Conservation (phyloP, 2,329 filamentous ascomycete species). For the Ramularia collo-cygni region DNA sequence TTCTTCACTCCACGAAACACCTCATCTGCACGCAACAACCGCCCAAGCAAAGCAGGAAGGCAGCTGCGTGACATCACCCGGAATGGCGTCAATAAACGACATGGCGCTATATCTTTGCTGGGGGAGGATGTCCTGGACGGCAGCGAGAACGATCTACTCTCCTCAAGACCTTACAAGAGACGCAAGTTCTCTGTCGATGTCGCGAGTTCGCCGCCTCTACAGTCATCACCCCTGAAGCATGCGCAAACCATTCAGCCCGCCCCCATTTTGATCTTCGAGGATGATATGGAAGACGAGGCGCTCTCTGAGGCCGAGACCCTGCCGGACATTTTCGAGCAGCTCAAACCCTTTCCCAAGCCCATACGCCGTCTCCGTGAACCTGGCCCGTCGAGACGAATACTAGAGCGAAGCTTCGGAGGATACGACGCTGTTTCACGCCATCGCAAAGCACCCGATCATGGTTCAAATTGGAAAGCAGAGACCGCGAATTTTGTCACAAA, state of each 20-base stretch:
- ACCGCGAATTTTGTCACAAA: constrained; percentile 54
- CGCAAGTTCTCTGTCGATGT: constrained; percentile 29
- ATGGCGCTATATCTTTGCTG: constrained; percentile 3
- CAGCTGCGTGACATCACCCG: constrained; percentile 46
- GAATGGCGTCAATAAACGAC: constrained; percentile 36
- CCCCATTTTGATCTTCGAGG: constrained; percentile 17
- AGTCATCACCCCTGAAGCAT: constrained; percentile 43
- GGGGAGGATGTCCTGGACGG: constrained; percentile 13
- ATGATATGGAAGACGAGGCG: constrained; percentile 12
- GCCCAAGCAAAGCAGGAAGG: constrained; percentile 35
- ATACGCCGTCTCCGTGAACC: constrained; percentile 33
- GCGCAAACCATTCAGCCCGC: constrained; percentile 18
- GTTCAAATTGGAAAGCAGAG: constrained; percentile 51
- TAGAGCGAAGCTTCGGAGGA: constrained; percentile 43
- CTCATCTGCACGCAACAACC: constrained; percentile 19
- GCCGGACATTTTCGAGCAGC: constrained; percentile 33
- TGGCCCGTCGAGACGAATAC: constrained; percentile 32
- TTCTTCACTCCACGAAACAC: constrained; percentile 45
- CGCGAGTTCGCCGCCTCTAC: constrained; percentile 39
- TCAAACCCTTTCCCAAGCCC: constrained; percentile 38
- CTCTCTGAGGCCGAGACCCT: constrained; percentile 31
- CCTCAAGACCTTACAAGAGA: constrained; percentile 23
- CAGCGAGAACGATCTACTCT: constrained; percentile 21
- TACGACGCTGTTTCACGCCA: constrained; percentile 35
- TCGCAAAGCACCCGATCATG: constrained; percentile 34